Conservation (phyloP, 2,329 filamentous ascomycete genomes). For the Fusarium sp. region DNA sequence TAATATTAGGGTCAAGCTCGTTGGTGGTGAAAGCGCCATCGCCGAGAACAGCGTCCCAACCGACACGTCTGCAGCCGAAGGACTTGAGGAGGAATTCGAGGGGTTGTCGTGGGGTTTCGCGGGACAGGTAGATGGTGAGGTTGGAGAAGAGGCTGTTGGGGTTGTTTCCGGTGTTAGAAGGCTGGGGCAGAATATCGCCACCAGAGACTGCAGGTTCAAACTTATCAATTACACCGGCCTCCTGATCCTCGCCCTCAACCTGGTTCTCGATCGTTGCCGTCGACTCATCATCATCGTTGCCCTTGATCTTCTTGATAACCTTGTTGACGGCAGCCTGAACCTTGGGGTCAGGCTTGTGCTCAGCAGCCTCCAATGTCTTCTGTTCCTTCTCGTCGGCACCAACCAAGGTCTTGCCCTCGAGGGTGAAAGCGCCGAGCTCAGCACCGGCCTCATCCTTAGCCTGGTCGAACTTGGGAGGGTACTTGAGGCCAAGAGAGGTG, state of each 20-base stretch:
- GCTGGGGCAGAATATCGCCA: conserved; percentile 87
- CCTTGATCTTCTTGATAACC: conserved; percentile 72
- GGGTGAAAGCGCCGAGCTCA: conserved; percentile 88
- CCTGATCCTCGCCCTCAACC: conserved; percentile 57
- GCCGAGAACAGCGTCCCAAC: conserved; percentile 91
- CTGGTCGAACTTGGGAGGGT: conserved; percentile 92
- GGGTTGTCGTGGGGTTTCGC: conserved; percentile 89
- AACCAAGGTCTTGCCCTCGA: conserved; percentile 76
- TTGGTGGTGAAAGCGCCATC: conserved; percentile 92
- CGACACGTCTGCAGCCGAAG: conserved; percentile 95
- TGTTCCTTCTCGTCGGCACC: conserved; percentile 58
- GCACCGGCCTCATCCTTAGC: conserved; percentile 87
- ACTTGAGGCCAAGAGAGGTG: conserved; percentile 88
- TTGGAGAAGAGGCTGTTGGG: conserved; percentile 82
- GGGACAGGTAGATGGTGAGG: conserved; percentile 90
- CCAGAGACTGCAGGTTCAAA: conserved; percentile 86
- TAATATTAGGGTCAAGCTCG: conserved; percentile 87
- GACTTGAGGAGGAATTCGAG: conserved; percentile 92
- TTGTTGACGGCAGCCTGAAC: conserved; percentile 74
- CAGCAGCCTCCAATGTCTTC: conserved; percentile 57
- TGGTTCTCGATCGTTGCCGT: conserved; percentile 50
- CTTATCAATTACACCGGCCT: conserved; percentile 79
- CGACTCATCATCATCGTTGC: conserved; percentile 56
- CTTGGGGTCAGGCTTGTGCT: conserved; percentile 66
- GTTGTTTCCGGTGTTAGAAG: conserved; percentile 70